A percentile compares a stretch with the other conserved stretches of the same genome.
These are phyloP conservation scores for Termitomyces sp. DNA, from an alignment of 768 basidiomycete species.

Conservation along the genomic window DNA sequence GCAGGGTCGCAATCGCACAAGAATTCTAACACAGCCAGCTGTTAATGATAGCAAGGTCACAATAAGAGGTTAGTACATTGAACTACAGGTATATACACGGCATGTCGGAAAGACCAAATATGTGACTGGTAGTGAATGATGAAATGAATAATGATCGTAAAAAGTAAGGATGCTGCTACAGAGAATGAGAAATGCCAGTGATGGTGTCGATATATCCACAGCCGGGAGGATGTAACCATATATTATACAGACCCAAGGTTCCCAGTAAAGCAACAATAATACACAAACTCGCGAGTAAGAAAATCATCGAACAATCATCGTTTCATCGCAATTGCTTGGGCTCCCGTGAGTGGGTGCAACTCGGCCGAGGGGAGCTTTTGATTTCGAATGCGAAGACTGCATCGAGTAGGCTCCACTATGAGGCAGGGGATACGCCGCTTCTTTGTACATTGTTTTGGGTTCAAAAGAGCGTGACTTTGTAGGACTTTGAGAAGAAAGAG, in stretches of 20 bases:
- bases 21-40: slow-evolving; percentile 1
- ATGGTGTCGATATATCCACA: slow-evolving; percentile 5
- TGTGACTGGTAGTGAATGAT: background rate
- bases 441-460: slow-evolving; percentile 12
- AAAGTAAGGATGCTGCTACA: background rate
- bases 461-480: slow-evolving; percentile 8
- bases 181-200: background rate
- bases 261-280: slow-evolving; percentile 1
- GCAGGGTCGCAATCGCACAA: background rate
- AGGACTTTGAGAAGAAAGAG: slow-evolving; percentile 15
- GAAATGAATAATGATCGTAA: slow-evolving; percentile 1
- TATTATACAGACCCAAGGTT: slow-evolving; percentile 8
- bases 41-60: background rate
- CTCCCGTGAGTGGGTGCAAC: slow-evolving; percentile 14
- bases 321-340: slow-evolving; percentile 4
- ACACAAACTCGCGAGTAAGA: background rate
- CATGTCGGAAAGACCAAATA: background rate
- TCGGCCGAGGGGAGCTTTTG: slow-evolving; percentile 16
- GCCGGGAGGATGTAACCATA: background rate
- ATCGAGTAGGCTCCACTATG: slow-evolving; percentile 11
- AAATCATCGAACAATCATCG: slow-evolving; percentile 5
- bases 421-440: slow-evolving; percentile 5
- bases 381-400: slow-evolving; percentile 12
- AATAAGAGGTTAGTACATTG: background rate
- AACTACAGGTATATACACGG: background rate